Percentiles rank a stretch among this genome's conserved stretches.
phyloP scores from a whole-genome alignment of 768 basidiomycete genomes.

The Leccinum imitatum region DNA sequence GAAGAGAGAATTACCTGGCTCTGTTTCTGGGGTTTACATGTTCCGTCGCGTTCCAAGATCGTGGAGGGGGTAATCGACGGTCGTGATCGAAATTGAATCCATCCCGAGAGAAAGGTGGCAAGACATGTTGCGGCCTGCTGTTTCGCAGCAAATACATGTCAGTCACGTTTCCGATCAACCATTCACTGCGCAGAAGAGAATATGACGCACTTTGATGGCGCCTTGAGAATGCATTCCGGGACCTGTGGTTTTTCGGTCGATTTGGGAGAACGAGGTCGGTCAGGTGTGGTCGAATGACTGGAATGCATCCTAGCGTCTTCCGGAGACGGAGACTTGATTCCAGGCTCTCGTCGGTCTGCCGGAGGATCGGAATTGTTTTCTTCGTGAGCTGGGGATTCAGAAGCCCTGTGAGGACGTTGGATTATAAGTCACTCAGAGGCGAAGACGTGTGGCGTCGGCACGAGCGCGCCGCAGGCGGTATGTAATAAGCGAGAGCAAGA shows the following conservation, averaged over 20 bases:
- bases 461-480: conserved; percentile 16
- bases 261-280: conserved; percentile 21
- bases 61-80: conserved; percentile 33
- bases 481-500: conserved; percentile 22
- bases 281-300: conserved; percentile 18
- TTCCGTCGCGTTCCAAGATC: conserved; percentile 30
- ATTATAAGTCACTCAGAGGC: conserved; percentile 23
- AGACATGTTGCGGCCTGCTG: conserved; percentile 35
- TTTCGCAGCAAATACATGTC: conserved; percentile 24
- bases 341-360: conserved; percentile 13
- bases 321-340: conserved; percentile 19
- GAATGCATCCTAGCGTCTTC: conserved; percentile 25
- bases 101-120: conserved; percentile 34
- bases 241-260: conserved; percentile 20
- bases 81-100: conserved; percentile 34
- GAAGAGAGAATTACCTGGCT: conserved; percentile 23
- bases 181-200: conserved; percentile 12
- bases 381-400: conserved; percentile 29
- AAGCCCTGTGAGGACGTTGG: conserved; percentile 26
- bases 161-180: conserved; percentile 27
- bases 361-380: conserved; percentile 18
- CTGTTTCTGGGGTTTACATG: conserved; percentile 23
- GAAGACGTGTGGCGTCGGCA: conserved; percentile 33
- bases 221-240: conserved; percentile 24
- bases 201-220: conserved; percentile 27